Evolutionary conservation across 805 yeast genomes (phyloP).

Genomic region (Vanderwaltozyma tropicalis): DNA sequence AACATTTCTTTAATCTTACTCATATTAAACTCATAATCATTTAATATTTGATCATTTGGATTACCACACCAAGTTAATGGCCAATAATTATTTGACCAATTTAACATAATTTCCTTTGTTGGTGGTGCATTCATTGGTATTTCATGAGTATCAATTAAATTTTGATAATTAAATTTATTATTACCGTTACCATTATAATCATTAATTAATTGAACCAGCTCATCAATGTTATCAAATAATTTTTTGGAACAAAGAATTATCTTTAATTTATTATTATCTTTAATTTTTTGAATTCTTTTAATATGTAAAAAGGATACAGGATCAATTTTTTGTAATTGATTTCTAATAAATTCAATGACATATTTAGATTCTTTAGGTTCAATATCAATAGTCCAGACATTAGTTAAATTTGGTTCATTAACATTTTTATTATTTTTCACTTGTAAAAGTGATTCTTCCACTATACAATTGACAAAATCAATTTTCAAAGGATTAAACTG

Average conservation of each 20-base stretch:
- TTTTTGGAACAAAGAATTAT: slow-evolving; percentile 40
- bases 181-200: background rate
- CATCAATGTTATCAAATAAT: slow-evolving; percentile 21
- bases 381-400: slow-evolving; percentile 42
- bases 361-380: slow-evolving; percentile 28
- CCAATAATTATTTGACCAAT: slow-evolving; percentile 70
- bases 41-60: slow-evolving; percentile 61
- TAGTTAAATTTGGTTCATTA: slow-evolving; percentile 21
- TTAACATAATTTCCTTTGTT: slow-evolving; percentile 51
- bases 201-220: slow-evolving; percentile 16
- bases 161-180: slow-evolving; percentile 10
- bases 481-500: slow-evolving; percentile 28
- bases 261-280: slow-evolving; percentile 4
- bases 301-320: slow-evolving; percentile 29
- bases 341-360: slow-evolving; percentile 21
- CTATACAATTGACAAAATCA: slow-evolving; percentile 36
- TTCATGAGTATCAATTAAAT: slow-evolving; percentile 12
- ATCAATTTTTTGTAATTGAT: slow-evolving; percentile 17
- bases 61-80: slow-evolving; percentile 93
- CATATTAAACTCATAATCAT: slow-evolving; percentile 43
- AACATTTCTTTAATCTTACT: slow-evolving; percentile 30
- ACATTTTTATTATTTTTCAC: slow-evolving; percentile 23
- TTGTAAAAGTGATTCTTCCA: slow-evolving; percentile 39
- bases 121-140: slow-evolving; percentile 61
- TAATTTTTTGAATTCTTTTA: slow-evolving; percentile 42